Evolutionary conservation across 208 protist species (phyloP).

Genomic region (Acanthamoeba sp.): DNA sequence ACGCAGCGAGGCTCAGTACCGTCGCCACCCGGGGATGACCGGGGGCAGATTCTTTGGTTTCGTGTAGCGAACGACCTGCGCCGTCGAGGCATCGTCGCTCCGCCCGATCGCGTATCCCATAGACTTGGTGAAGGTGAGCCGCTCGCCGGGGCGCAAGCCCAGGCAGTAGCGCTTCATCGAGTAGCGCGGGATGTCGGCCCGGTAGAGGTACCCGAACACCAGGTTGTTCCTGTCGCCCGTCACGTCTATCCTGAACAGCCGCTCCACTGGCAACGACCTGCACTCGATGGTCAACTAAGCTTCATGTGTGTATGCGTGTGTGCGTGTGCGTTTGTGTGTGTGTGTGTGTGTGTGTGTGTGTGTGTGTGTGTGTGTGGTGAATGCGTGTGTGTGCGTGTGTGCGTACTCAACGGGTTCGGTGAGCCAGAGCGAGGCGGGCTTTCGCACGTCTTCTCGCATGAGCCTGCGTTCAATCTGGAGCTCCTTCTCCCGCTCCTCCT

Average conservation of each 20-base stretch:
- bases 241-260: not conserved
- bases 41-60: conserved; percentile 48
- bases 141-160: conserved; percentile 35
- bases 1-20: not conserved
- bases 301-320: not conserved
- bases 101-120: conserved; percentile 28
- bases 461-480: conserved; percentile 28
- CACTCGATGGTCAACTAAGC: not conserved
- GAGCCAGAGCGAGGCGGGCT: conserved; percentile 28
- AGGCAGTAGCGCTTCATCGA: conserved; percentile 36
- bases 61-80: conserved; percentile 27
- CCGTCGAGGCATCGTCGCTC: not conserved
- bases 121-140: conserved; percentile 36
- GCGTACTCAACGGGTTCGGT: not conserved
- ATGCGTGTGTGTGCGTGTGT: not conserved
- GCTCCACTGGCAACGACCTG: not conserved
- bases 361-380: not conserved
- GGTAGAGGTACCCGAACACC: conserved; percentile 53
- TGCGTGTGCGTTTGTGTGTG: not conserved
- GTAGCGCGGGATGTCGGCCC: conserved; percentile 17
- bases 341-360: not conserved
- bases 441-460: not conserved
- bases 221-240: conserved; percentile 65
- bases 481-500: conserved; percentile 57
- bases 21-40: not conserved